Evolutionary conservation across 306 rosid species (phyloP).

Genomic region (Morella rubra): DNA sequence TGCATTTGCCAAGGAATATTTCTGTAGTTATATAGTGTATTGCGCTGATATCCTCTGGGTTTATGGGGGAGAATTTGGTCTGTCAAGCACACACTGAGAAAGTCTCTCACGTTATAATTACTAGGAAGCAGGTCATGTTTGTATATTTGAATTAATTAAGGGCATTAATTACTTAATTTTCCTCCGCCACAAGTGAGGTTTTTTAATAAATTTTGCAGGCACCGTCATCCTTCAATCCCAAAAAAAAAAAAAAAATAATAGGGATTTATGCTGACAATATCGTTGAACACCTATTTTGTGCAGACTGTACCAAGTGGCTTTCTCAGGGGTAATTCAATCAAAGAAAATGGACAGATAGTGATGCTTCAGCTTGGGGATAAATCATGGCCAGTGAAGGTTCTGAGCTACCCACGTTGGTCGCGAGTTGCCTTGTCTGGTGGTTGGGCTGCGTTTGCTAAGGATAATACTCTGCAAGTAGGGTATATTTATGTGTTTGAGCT

Average conservation of each 20-base stretch:
- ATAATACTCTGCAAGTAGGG: constrained; percentile 1
- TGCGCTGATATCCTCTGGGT: too few species aligned
- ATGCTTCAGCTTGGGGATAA: constrained; percentile 10
- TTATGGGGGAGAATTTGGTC: too few species aligned
- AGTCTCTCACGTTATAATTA: too few species aligned
- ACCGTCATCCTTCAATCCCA: too few species aligned
- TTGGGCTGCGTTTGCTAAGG: constrained; percentile 9
- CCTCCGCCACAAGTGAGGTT: too few species aligned
- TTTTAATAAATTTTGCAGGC: too few species aligned
- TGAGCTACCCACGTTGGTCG: background rate
- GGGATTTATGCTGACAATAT: background rate
- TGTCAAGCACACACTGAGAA: too few species aligned
- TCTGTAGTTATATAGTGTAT: background rate
- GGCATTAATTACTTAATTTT: too few species aligned
- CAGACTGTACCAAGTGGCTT: constrained; percentile 10
- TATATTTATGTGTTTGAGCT: constrained; percentile 14
- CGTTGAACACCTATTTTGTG: background rate
- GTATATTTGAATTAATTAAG: too few species aligned
- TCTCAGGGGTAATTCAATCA: background rate
- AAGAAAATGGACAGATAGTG: background rate
- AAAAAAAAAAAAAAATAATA: too few species aligned
- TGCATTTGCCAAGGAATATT: too few species aligned
- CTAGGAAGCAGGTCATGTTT: too few species aligned
- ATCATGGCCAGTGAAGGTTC: constrained; percentile 4
- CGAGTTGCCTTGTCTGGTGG: background rate